Evolutionary conservation across 805 yeast genomes (phyloP).

Genomic region (Cyberlindnera maritima): DNA sequence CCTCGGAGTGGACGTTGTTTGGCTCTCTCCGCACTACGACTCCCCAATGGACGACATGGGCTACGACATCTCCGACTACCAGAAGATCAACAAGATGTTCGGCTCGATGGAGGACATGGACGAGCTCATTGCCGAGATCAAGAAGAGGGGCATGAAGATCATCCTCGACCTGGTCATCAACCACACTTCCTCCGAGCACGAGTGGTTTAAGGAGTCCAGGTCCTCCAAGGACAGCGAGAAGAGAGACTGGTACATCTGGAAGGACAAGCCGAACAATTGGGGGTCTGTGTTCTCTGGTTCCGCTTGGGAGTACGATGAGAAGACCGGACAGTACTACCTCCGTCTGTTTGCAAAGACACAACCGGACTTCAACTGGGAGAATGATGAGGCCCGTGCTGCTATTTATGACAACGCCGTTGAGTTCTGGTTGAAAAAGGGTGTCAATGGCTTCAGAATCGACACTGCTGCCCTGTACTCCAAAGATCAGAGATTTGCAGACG

Average conservation of each 20-base stretch:
- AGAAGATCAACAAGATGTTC: conserved; percentile 47
- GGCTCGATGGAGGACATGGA: conserved; percentile 56
- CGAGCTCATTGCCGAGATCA: conserved; percentile 43
- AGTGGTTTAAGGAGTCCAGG: conserved; percentile 56
- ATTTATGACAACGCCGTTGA: conserved; percentile 45
- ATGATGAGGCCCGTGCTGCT: conserved; percentile 28
- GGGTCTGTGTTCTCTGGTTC: conserved; percentile 48
- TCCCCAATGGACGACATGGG: conserved; percentile 65
- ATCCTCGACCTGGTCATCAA: conserved; percentile 56
- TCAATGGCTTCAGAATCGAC: conserved; percentile 59
- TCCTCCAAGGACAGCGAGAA: conserved; percentile 49
- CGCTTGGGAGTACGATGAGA: conserved; percentile 56
- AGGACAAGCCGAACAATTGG: conserved; percentile 56
- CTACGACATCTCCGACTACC: conserved; percentile 55
- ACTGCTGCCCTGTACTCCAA: conserved; percentile 53
- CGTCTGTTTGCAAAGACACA: conserved; percentile 51
- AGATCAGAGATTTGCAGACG: conserved; percentile 43
- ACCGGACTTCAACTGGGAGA: conserved; percentile 65
- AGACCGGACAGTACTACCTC: conserved; percentile 53
- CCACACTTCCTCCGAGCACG: conserved; percentile 54
- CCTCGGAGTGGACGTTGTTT: conserved; percentile 49
- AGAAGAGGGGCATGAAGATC: conserved; percentile 48
- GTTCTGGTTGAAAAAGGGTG: conserved; percentile 55
- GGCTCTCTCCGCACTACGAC: conserved; percentile 58
- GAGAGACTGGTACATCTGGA: conserved; percentile 64